phyloP scores from a whole-genome alignment of 2,329 filamentous ascomycete genomes.

The Fusarium odoratissimum region DNA sequence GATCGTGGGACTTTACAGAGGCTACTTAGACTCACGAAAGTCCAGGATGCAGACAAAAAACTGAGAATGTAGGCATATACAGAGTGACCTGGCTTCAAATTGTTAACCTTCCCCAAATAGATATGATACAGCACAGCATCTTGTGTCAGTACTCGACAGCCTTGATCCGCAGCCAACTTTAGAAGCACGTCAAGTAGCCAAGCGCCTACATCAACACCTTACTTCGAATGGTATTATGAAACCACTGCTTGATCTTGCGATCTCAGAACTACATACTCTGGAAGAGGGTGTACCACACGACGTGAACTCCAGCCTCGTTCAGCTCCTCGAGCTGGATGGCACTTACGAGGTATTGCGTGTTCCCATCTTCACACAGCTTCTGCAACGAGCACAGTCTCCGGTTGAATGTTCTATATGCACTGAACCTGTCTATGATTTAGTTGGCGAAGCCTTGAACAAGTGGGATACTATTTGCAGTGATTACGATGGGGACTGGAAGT shows the following conservation, averaged over 20 bases:
- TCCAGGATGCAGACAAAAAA: neutral
- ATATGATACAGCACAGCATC: neutral
- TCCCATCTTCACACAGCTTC: neutral
- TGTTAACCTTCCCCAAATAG: neutral
- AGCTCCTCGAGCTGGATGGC: neutral
- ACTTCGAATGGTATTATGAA: neutral
- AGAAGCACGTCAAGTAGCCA: neutral
- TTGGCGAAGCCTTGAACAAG: no score
- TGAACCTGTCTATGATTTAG: neutral
- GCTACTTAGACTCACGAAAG: neutral
- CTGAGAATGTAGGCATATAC: neutral
- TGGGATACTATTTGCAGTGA: neutral
- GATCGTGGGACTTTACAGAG: neutral
- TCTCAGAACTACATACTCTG: neutral
- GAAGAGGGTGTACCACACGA: neutral
- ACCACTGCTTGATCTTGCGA: neutral
- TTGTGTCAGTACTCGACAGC: neutral
- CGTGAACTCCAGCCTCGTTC: neutral
- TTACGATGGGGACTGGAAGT: neutral
- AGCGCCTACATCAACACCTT: neutral
- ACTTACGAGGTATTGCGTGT: neutral
- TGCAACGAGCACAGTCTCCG: neutral
- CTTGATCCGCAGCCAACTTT: neutral
- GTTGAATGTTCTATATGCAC: neutral
- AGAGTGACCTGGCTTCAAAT: rapidly evolving